These are phyloP conservation scores for Rhodotorula diobovata DNA, from an alignment of 768 basidiomycete genomes.

Conservation along the genomic window DNA sequence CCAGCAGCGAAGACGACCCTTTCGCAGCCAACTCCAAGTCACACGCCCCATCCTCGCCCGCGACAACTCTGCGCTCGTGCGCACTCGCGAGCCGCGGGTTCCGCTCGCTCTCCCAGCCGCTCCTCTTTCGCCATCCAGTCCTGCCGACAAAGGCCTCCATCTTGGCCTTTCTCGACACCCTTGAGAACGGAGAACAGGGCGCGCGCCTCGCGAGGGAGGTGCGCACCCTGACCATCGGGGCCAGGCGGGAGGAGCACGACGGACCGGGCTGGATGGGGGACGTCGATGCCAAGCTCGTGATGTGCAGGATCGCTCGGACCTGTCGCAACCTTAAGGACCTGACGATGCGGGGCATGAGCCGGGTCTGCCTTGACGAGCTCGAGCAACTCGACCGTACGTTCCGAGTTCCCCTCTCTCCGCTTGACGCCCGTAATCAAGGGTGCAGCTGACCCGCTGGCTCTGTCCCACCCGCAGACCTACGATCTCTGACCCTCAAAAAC, in stretches of 20 bases:
- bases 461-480: neutral
- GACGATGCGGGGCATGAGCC: neutral
- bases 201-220: neutral
- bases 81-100: neutral
- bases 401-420: too few species aligned
- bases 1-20: neutral
- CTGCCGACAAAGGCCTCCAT: neutral
- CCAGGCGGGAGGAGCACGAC: neutral
- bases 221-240: neutral
- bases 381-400: neutral
- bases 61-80: neutral
- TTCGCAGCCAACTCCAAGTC: too few species aligned
- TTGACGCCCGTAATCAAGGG: too few species aligned
- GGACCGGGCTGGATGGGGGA: too few species aligned
- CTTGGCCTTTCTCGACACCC: neutral
- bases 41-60: fast-evolving
- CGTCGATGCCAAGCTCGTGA: neutral
- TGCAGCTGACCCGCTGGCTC: neutral
- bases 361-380: neutral
- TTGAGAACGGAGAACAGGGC: neutral
- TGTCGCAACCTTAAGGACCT: neutral
- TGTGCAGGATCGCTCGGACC: neutral
- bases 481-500: neutral
- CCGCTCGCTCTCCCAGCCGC: neutral
- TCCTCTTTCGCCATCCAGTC: neutral